Conservation (phyloP, 768 basidiomycete genomes). For the Phallus indusiatus region DNA sequence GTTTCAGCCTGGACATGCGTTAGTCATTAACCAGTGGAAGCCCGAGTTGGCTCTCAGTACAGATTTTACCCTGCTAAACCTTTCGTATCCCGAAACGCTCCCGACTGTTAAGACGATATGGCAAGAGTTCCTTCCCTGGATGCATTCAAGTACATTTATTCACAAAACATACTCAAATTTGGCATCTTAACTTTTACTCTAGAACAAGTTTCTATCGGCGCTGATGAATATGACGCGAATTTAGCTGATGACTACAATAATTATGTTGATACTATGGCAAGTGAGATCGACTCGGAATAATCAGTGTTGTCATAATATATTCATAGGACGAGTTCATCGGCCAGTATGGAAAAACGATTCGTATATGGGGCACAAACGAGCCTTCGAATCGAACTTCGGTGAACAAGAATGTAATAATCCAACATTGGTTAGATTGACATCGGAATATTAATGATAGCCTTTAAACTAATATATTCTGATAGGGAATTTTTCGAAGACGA, state of each 20-base stretch:
- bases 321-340: constrained; percentile 22
- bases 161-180: background rate
- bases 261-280: constrained; percentile 34
- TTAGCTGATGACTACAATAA: constrained; percentile 32
- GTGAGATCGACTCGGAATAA: background rate
- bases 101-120: constrained; percentile 34
- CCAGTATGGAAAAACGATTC: constrained; percentile 28
- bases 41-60: constrained; percentile 30
- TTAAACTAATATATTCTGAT: background rate
- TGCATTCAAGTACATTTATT: constrained; percentile 15
- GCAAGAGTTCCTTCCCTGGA: constrained; percentile 23
- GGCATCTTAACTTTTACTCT: constrained; percentile 3
- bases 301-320: background rate
- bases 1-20: constrained; percentile 29
- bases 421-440: constrained; percentile 34
- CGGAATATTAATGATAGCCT: constrained; percentile 4
- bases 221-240: constrained; percentile 30
- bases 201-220: constrained; percentile 36
- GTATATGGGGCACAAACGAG: constrained; percentile 35
- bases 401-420: constrained; percentile 32
- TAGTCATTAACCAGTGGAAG: constrained; percentile 37
- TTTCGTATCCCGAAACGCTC: constrained; percentile 32
- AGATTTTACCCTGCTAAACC: constrained; percentile 28
- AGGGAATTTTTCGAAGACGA: constrained; percentile 20
- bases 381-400: constrained; percentile 27